Evolutionary conservation across 768 basidiomycete species (phyloP).

Genomic region (Tremella mesenterica): DNA sequence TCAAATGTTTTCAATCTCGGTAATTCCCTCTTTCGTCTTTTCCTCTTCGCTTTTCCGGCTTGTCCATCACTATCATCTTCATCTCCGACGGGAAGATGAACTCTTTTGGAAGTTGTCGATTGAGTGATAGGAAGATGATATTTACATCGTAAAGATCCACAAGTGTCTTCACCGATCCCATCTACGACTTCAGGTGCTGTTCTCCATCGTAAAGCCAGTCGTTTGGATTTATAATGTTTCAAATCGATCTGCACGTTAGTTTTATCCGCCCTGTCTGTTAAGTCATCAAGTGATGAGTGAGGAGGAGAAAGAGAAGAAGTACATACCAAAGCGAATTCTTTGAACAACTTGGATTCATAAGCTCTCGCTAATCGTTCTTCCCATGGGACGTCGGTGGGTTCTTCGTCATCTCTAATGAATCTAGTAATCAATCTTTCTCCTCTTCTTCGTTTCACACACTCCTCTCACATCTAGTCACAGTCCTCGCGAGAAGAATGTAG

Average conservation of each 20-base stretch:
- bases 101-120: background rate
- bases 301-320: background rate
- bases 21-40: constrained; percentile 16
- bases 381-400: constrained; percentile 53
- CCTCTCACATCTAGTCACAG: no score
- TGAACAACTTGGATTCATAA: constrained; percentile 78
- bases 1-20: constrained; percentile 63
- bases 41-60: constrained; percentile 16
- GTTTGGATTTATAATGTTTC: constrained; percentile 87
- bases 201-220: constrained; percentile 90
- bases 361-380: constrained; percentile 78
- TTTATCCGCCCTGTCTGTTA: background rate
- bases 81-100: constrained; percentile 1
- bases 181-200: constrained; percentile 82
- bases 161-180: constrained; percentile 76
- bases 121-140: constrained; percentile 49
- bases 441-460: background rate
- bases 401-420: constrained; percentile 62
- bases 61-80: background rate
- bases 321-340: constrained; percentile 56
- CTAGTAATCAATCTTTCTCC: background rate
- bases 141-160: constrained; percentile 77
- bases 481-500: no score
- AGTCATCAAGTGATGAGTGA: background rate
- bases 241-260: constrained; percentile 57